Evolutionary conservation across 2,329 filamentous ascomycete species (phyloP), one percentile per base, ranked within the genome.

Genomic region (Fusarium longipes): DNA sequence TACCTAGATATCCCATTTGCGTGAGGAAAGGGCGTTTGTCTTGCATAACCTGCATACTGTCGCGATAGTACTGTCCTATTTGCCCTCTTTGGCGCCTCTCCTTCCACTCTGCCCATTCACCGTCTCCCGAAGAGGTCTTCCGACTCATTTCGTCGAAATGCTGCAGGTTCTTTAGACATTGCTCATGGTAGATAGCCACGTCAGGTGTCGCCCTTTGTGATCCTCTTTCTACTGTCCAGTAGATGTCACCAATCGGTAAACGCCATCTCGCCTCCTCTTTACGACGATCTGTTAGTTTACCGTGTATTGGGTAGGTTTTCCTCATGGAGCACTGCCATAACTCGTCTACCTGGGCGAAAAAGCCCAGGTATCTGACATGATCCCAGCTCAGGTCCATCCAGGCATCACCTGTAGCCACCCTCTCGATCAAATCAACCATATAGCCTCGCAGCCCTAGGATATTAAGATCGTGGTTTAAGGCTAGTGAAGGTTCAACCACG

Each of bases 401-500:
- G 3, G 11, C 55, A 8, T 18, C 22, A 2, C 49, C 32, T 29
- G 20, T 0, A 0, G 49, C 25, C 6, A 55, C n/a, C 5, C 4
- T 24, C 20, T 45, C 55, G 1, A 57, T 39, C 3, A 27, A 3
- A 17, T 45, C 55, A 8, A 57, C 25, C 3, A 1, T 10, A 5
- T 44, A 39, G 3, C 55, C 55, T 8, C 8, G 4, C 6, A 58
- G 39, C 5, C 55, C 55, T 0, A 57, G 8, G 8, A 33, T 8
- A 5, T 12, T 10, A 3, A 6, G 3, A 6, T 32, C 5, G 0
- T 9, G 25, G 2, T 6, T 11, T 27, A 0, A 7, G 1, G 8
- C 10, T 3, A 3, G 38, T 8, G 0, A 44, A 2, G 0, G 22
- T 4, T 38, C 24, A 9, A 55, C 25, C 0, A 5, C 3, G 0